Evolutionary conservation across 2,329 filamentous ascomycete genomes (phyloP).

Genomic region (Penicillium brevicompactum): DNA sequence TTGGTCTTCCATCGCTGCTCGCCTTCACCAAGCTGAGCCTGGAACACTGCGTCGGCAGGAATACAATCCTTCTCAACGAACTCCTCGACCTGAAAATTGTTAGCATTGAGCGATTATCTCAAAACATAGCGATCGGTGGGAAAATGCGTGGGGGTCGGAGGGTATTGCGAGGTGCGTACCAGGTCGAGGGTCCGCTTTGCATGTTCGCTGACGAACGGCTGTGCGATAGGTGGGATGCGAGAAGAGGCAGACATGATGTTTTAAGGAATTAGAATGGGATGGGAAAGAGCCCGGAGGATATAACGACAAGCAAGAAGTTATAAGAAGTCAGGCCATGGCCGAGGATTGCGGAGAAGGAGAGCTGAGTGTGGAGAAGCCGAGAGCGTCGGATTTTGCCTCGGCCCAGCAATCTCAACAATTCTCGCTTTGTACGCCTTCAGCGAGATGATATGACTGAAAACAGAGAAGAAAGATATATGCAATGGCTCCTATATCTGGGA

Average conservation of each 20-base stretch:
- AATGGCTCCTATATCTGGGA: no score
- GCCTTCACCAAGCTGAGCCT: constrained; percentile 77
- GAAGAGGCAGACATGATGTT: constrained; percentile 52
- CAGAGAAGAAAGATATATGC: no score
- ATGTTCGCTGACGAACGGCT: constrained; percentile 73
- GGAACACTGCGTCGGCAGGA: constrained; percentile 77
- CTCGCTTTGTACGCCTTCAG: neutral
- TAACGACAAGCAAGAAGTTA: constrained; percentile 5
- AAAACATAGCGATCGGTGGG: neutral
- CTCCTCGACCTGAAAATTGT: constrained; percentile 70
- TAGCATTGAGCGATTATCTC: neutral
- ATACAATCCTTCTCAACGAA: constrained; percentile 97
- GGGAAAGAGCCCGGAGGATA: constrained; percentile 14
- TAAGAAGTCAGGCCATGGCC: constrained; percentile 9
- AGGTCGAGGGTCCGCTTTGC: constrained; percentile 83
- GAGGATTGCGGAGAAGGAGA: constrained; percentile 28
- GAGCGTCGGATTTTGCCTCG: constrained; percentile 29
- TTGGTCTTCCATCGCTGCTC: constrained; percentile 77
- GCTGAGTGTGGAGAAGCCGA: constrained; percentile 34
- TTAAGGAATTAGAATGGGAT: constrained; percentile 1
- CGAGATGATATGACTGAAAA: no score
- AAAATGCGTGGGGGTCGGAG: neutral
- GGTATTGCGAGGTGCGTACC: constrained; percentile 42
- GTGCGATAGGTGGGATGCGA: constrained; percentile 61
- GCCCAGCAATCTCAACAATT: constrained; percentile 13